phyloP scores from a whole-genome alignment of 306 rosid genomes.

The Vicia faba region DNA sequence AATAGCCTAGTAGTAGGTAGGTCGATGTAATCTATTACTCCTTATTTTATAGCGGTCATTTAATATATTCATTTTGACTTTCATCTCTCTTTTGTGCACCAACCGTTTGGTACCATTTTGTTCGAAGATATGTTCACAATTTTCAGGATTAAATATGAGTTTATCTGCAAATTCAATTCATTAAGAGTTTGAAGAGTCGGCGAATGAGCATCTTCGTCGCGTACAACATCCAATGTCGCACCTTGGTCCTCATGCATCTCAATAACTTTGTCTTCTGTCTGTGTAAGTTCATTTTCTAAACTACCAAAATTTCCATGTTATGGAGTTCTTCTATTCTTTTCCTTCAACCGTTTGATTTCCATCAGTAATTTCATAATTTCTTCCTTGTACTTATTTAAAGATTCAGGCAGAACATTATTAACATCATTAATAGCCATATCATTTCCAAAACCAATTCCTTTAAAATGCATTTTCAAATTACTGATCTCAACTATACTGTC shows the following conservation, averaged over 20 bases:
- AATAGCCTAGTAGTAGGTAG: too few relatives aligned
- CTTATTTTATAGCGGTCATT: too few relatives aligned
- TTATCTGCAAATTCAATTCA: constrained; percentile 43
- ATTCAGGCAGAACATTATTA: constrained; percentile 45
- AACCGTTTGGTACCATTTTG: too few relatives aligned
- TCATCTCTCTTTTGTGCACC: too few relatives aligned
- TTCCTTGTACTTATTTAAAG: constrained; percentile 70
- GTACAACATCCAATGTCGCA: constrained; percentile 31
- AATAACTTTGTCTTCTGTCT: constrained; percentile 62
- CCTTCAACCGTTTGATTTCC: constrained; percentile 71
- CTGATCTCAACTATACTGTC: constrained; percentile 74
- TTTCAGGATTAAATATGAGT: constrained; percentile 35
- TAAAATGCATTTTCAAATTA: constrained; percentile 67
- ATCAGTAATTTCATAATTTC: constrained; percentile 65
- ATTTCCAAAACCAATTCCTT: constrained; percentile 50
- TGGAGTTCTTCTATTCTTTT: constrained; percentile 39
- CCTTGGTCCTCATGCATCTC: constrained; percentile 81
- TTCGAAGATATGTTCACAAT: too few relatives aligned
- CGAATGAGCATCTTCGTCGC: constrained; percentile 47
- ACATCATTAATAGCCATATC: constrained; percentile 43
- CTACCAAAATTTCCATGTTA: constrained; percentile 38
- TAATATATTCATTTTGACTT: too few relatives aligned
- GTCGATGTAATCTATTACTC: too few relatives aligned
- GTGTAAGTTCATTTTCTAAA: constrained; percentile 48
- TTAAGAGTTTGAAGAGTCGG: constrained; percentile 39